Evolutionary conservation across 2,329 filamentous ascomycete genomes (phyloP), one percentile per base, ranked within the genome.

Genomic region (Nigrospora osmanthi): DNA sequence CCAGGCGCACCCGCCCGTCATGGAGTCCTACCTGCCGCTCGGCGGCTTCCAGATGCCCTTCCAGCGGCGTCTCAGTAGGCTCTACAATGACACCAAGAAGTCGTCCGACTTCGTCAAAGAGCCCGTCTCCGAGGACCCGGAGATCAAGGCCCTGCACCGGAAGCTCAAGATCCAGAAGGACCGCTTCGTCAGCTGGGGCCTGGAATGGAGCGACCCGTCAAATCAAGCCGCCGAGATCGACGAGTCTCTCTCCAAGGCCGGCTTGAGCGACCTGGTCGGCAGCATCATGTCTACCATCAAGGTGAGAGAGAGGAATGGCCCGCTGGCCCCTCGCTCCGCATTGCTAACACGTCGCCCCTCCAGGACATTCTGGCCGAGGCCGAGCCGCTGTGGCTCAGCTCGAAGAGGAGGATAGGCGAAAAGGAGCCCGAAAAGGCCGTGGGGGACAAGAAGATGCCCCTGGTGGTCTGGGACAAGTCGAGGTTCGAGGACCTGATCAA

Each of bases 121-220:
- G 59, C 75, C 78, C 43, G 74, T 73, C 51, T 81, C 76, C 55
- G 70, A 83, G 58, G 73, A 83, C 59, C 84, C 85, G 19, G 84
- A 88, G 52, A 78, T 87, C 58, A 80, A 83, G 56, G 75, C 77
- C 14, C 69, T 90, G 31, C 83, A 89, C 60, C 81, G 85, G 50
- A 88, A 87, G 61, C 77, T 89, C 52, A 78, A 84, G 51, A 89
- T 89, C 53, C 87, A 90, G 56, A 88, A 87, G 61, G 85, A 89
- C 66, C 76, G 87, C 14, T 71, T 90, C 39, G 81, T 87, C 47
- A 84, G 81, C 48, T 91, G 87, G 87, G 87, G 86, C 0, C 69
- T 89, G 43, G 84, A 89, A 61, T 91, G 87, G 87, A 86, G 81
- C 45, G 85, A 89, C 60, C 80, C 83, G 28, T 43, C 43, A 14